Evolutionary conservation across 2,329 filamentous ascomycete species (phyloP).

Genomic region (Fusarium palustre): DNA sequence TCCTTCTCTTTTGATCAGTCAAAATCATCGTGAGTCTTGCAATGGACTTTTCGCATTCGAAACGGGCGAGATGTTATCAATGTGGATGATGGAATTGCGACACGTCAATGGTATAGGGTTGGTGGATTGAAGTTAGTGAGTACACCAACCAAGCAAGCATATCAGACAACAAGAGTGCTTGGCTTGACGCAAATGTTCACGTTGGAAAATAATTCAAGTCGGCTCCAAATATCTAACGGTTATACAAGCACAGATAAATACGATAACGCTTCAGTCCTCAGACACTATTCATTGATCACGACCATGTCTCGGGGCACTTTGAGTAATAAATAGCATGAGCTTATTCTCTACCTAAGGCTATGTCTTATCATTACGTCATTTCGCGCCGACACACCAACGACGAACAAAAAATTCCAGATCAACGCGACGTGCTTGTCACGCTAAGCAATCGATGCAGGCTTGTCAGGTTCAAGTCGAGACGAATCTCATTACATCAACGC

Average conservation of each 20-base stretch:
- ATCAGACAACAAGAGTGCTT: not conserved
- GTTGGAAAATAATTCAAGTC: not conserved
- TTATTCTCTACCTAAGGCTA: conserved; percentile 19
- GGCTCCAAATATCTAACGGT: not conserved
- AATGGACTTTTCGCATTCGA: not conserved
- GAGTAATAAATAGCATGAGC: conserved; percentile 24
- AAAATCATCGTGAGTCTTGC: not conserved
- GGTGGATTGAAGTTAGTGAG: not conserved
- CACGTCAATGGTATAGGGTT: conserved; percentile 13
- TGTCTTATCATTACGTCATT: not conserved
- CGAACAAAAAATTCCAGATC: not conserved
- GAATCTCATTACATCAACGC: not conserved
- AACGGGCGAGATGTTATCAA: too few species aligned
- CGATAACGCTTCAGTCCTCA: fast-evolving
- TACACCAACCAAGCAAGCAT: not conserved
- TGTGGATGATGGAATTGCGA: not conserved
- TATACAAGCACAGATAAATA: not conserved
- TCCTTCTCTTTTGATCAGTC: too few species aligned
- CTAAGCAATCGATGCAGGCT: too few species aligned
- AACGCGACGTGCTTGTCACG: not conserved
- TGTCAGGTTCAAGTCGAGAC: not conserved
- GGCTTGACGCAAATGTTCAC: not conserved
- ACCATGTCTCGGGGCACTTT: not conserved
- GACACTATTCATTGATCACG: not conserved
- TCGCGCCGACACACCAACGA: not conserved